A percentile compares a stretch with the other conserved stretches of the same genome.
These are phyloP conservation scores for Symbiodinium pilosum DNA, from an alignment of 73 alveolate genomes.

Conservation along the genomic window DNA sequence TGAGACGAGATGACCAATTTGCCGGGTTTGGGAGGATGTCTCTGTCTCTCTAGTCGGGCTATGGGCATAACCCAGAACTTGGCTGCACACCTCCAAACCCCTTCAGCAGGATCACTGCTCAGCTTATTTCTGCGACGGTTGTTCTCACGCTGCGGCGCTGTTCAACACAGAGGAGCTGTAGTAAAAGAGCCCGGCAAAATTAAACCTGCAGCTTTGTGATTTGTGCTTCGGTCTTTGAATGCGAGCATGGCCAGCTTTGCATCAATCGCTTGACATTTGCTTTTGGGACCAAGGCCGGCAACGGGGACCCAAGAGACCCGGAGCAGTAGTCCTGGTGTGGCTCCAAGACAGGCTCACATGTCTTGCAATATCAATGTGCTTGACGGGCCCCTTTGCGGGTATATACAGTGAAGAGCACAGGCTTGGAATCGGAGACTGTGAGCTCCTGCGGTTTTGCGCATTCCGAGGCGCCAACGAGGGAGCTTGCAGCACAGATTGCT, in stretches of 20 bases:
- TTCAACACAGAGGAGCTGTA: not conserved
- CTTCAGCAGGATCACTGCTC: not conserved
- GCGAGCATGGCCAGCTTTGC: no score
- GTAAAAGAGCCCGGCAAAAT: not conserved
- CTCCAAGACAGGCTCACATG: not conserved
- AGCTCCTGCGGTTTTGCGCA: not conserved
- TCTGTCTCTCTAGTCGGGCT: not conserved
- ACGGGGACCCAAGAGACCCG: not conserved
- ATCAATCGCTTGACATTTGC: no score
- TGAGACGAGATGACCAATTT: not conserved
- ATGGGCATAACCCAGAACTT: not conserved
- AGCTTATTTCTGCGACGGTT: not conserved
- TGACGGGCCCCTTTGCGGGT: not conserved
- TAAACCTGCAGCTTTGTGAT: no score
- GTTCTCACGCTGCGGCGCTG: not conserved
- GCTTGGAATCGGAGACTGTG: no score
- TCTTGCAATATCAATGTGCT: not conserved
- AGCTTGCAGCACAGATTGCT: constrained; percentile 58
- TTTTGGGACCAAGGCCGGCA: not conserved
- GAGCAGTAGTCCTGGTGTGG: not conserved
- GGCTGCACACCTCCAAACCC: not conserved
- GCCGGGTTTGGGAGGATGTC: not conserved
- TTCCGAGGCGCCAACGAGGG: constrained; percentile 62
- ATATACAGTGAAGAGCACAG: no score
- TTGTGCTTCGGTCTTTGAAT: no score